A percentile compares a stretch with the other conserved stretches of the same genome.
These are phyloP conservation scores for Sisymbrium altissimum DNA, from an alignment of 345 rosid genomes.

Conservation along the genomic window DNA sequence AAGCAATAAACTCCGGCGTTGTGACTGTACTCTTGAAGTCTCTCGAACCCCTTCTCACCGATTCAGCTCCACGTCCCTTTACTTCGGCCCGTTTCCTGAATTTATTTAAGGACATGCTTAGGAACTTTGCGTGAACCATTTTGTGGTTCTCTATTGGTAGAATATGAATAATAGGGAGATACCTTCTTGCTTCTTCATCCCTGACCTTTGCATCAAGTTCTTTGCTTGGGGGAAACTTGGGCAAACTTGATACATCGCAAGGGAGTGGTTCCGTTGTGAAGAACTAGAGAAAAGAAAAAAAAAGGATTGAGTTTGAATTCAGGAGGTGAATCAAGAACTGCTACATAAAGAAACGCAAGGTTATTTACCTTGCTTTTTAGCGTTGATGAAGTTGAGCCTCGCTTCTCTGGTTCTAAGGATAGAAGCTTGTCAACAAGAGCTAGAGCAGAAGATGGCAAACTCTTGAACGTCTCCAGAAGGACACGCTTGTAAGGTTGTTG, in stretches of 20 bases:
- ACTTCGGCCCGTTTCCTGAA: constrained; percentile 67
- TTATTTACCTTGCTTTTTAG: constrained; percentile 53
- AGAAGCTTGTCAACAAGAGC: constrained; percentile 83
- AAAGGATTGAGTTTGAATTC: not conserved
- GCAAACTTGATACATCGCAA: constrained; percentile 58
- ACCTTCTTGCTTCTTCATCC: constrained; percentile 62
- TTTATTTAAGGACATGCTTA: not conserved
- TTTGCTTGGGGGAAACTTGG: constrained; percentile 78
- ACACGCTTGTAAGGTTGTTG: constrained; percentile 88
- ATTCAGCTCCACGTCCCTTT: constrained; percentile 61
- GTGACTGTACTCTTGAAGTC: constrained; percentile 40
- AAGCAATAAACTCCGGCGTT: constrained; percentile 62
- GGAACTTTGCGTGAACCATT: not conserved
- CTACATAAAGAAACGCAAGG: not conserved
- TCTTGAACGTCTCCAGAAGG: constrained; percentile 76
- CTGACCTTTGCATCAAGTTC: constrained; percentile 67
- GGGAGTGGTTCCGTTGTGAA: constrained; percentile 62
- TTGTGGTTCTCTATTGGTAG: not conserved
- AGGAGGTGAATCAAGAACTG: constrained; percentile 8
- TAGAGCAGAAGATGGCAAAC: constrained; percentile 70
- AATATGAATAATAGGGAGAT: not conserved
- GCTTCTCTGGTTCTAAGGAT: constrained; percentile 70
- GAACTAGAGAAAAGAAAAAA: constrained; percentile 42
- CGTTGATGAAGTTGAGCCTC: constrained; percentile 54
- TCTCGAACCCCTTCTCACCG: constrained; percentile 57